Evolutionary conservation across 139 green algal species (phyloP).

Genomic region (Coccomyxa sp.): DNA sequence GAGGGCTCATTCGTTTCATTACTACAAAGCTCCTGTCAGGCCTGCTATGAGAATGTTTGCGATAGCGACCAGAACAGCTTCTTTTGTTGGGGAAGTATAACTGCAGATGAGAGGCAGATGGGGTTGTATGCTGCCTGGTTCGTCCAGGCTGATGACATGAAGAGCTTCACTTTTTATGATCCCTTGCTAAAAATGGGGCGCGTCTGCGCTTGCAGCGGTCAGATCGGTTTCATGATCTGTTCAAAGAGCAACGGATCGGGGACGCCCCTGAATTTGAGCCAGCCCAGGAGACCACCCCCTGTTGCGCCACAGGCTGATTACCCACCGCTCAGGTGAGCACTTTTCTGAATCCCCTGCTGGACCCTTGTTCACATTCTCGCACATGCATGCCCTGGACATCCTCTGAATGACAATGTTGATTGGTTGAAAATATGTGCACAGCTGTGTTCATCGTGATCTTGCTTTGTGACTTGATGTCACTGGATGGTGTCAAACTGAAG

Average conservation of each 20-base stretch:
- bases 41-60: no score
- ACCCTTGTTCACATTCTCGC: background rate
- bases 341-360: background rate
- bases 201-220: slow-evolving; percentile 44
- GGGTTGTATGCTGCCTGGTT: background rate
- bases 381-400: background rate
- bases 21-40: background rate
- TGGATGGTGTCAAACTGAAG: background rate
- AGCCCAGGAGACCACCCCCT: slow-evolving; percentile 41
- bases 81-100: background rate
- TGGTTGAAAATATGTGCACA: no score
- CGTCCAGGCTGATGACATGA: background rate
- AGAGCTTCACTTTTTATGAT: background rate
- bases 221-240: slow-evolving; percentile 98
- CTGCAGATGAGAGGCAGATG: background rate
- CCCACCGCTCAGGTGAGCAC: slow-evolving; percentile 27
- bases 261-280: slow-evolving; percentile 37
- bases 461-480: background rate
- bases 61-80: background rate
- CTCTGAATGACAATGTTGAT: background rate
- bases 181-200: background rate
- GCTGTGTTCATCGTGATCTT: background rate
- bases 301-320: slow-evolving; percentile 12
- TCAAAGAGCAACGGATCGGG: slow-evolving; percentile 57
- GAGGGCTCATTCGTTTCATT: background rate